A percentile compares a stretch with the other conserved stretches of the same genome.
These are phyloP conservation scores for Penicillium freii DNA, from an alignment of 2,329 filamentous ascomycete species.

Conservation along the genomic window DNA sequence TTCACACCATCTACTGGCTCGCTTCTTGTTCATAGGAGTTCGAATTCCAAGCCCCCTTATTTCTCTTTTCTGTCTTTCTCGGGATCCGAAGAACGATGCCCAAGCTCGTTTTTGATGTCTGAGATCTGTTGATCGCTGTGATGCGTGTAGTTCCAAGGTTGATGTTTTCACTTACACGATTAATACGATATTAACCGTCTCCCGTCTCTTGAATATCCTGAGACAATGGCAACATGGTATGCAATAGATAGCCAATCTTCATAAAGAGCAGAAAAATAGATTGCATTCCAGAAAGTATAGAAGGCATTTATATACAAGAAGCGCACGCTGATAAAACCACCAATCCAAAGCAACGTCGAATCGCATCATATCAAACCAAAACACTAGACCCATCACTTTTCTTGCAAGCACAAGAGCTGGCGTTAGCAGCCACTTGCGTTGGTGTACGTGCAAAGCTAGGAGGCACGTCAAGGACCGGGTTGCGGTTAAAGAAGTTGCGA, in stretches of 20 bases:
- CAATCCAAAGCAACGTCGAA: not conserved
- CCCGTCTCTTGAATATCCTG: not conserved
- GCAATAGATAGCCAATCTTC: not conserved
- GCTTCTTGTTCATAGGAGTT: too few relatives aligned
- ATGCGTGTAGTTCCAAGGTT: too few relatives aligned
- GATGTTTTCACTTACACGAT: too few relatives aligned
- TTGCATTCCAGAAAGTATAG: too few relatives aligned
- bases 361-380: constrained; percentile 28
- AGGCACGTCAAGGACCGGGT: constrained; percentile 77
- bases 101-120: too few relatives aligned
- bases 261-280: too few relatives aligned
- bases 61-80: too few relatives aligned
- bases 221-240: not conserved
- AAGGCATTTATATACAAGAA: not conserved
- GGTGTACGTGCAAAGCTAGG: constrained; percentile 72
- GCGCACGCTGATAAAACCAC: not conserved
- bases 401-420: constrained; percentile 34
- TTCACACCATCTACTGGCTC: too few relatives aligned
- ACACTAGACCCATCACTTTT: constrained; percentile 43
- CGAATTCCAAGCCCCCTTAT: too few relatives aligned
- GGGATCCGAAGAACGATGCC: too few relatives aligned
- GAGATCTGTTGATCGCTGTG: too few relatives aligned
- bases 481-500: constrained; percentile 76
- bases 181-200: not conserved
- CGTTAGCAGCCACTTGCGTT: constrained; percentile 59